A percentile compares a stretch with the other conserved stretches of the same genome.
Conservation (phyloP, 176 grass and related monocot species). For the Chloris gayana region DNA sequence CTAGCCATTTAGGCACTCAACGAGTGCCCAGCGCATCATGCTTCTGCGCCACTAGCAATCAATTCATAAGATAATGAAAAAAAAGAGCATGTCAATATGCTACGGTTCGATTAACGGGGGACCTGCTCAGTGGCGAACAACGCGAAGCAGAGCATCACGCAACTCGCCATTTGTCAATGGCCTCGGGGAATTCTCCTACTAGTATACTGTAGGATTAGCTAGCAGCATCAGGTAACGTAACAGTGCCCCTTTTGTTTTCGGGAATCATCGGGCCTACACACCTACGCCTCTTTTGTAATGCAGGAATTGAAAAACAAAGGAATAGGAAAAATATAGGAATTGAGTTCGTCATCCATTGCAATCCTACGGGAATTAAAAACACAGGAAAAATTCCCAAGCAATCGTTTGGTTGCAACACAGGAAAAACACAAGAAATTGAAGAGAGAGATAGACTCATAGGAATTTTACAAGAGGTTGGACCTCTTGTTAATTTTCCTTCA, state of each 20-base stretch:
- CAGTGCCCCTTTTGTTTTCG: background rate
- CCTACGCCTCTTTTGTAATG: too few species aligned
- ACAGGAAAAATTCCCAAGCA: too few species aligned
- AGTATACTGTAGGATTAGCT: background rate
- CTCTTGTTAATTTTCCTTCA: too few species aligned
- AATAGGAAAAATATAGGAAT: too few species aligned
- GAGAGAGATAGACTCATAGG: too few species aligned
- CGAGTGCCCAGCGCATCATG: background rate
- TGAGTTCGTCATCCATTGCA: too few species aligned
- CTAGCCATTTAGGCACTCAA: background rate
- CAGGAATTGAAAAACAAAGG: too few species aligned
- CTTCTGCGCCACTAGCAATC: background rate
- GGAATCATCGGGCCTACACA: too few species aligned
- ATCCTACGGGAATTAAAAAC: too few species aligned
- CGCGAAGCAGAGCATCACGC: background rate
- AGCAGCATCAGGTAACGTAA: background rate
- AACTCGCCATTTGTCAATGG: constrained; percentile 8
- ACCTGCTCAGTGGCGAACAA: constrained; percentile 17
- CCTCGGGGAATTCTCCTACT: background rate
- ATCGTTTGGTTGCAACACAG: too few species aligned
- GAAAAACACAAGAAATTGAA: too few species aligned
- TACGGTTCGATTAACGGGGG: background rate
- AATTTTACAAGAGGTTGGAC: too few species aligned
- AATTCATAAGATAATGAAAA: background rate
- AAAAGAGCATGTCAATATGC: background rate